Conservation (phyloP, 2,329 filamentous ascomycete species). For the Pseudogymnoascus sp. region DNA sequence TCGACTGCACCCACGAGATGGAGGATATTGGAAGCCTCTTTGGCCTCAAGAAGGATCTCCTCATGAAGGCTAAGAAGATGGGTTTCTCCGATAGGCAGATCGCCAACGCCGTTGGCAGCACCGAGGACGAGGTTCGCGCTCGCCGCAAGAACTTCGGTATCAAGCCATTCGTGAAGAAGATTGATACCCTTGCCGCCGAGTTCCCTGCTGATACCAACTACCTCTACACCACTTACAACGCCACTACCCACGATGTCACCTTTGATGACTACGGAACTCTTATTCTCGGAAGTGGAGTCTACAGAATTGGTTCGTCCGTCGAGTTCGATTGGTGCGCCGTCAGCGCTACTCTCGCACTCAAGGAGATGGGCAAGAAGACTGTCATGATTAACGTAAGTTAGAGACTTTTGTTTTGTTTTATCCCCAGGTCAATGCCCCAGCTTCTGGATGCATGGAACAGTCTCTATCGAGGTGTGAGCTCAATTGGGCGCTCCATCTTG, state of each 20-base stretch:
- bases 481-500: neutral
- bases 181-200: slow-evolving; percentile 93
- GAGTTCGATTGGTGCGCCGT: slow-evolving; percentile 99
- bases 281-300: slow-evolving; percentile 89
- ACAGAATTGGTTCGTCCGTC: slow-evolving; percentile 94
- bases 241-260: slow-evolving; percentile 81
- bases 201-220: slow-evolving; percentile 95
- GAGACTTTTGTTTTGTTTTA: slow-evolving; percentile 5
- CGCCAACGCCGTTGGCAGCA: slow-evolving; percentile 72
- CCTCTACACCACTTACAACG: slow-evolving; percentile 96
- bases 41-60: slow-evolving; percentile 78
- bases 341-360: slow-evolving; percentile 75
- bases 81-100: slow-evolving; percentile 98
- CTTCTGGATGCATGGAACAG: neutral
- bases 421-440: slow-evolving; percentile 8
- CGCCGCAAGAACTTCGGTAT: slow-evolving; percentile 80
- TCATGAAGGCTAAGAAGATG: slow-evolving; percentile 91
- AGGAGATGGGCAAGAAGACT: slow-evolving; percentile 88
- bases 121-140: slow-evolving; percentile 84
- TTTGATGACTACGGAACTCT: slow-evolving; percentile 90
- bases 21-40: slow-evolving; percentile 76
- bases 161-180: slow-evolving; percentile 94
- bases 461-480: slow-evolving; percentile 6
- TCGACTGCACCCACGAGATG: slow-evolving; percentile 80
- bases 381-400: slow-evolving; percentile 81